Evolutionary conservation across 2,329 filamentous ascomycete species (phyloP).

Genomic region (Fusarium ambrosium): DNA sequence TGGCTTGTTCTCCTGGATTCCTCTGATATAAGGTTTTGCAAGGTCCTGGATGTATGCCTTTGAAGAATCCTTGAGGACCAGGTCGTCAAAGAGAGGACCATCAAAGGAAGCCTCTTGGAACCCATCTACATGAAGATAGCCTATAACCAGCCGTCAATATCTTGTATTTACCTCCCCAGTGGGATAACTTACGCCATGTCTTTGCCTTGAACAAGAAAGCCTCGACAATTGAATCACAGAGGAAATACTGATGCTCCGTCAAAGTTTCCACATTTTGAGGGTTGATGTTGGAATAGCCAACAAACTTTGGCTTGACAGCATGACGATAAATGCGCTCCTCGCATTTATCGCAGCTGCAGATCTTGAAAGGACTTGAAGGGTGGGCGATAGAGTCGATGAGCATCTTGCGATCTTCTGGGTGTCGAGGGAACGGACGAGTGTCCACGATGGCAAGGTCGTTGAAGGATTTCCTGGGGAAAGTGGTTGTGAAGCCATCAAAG

Average conservation of each 20-base stretch:
- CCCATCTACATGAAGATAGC: not conserved
- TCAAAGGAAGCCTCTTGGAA: not conserved
- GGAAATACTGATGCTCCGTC: not conserved
- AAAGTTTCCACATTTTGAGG: not conserved
- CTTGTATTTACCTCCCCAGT: no score
- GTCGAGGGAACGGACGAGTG: not conserved
- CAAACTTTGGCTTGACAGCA: not conserved
- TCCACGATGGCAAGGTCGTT: not conserved
- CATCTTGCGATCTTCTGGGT: not conserved
- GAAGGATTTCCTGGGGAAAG: not conserved
- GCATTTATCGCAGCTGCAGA: not conserved
- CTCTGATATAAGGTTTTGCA: not conserved
- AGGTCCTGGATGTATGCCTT: not conserved
- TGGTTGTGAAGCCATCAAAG: not conserved
- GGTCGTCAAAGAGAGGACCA: not conserved
- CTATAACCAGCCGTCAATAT: not conserved
- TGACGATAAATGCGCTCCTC: not conserved
- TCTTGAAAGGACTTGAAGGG: not conserved
- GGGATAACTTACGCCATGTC: not conserved
- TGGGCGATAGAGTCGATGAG: not conserved
- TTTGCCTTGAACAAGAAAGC: constrained; percentile 1
- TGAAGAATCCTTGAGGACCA: not conserved
- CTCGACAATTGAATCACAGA: not conserved
- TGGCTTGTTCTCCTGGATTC: not conserved
- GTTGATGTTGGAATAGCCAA: constrained; percentile 1